phyloP scores from a whole-genome alignment of 2,329 filamentous ascomycete genomes.

The Phyllosticta citrichinensis region DNA sequence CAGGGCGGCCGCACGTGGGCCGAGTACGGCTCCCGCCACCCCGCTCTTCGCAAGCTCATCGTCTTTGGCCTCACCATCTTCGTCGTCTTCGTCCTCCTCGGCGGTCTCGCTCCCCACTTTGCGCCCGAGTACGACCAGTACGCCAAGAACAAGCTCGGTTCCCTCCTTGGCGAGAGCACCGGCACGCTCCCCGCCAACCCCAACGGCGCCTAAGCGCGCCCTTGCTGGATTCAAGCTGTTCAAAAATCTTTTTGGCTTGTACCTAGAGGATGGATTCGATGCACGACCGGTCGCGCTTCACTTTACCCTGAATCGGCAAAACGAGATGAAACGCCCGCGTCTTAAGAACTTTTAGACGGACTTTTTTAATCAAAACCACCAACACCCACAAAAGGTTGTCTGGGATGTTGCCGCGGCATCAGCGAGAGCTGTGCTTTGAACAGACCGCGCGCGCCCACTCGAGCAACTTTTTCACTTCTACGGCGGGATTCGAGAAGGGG shows the following conservation, averaged over 20 bases:
- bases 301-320: not conserved
- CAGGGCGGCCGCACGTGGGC: conserved; percentile 71
- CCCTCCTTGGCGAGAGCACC: conserved; percentile 23
- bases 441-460: not conserved
- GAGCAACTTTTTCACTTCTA: not conserved
- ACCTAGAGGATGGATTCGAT: not conserved
- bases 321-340: not conserved
- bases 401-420: not conserved
- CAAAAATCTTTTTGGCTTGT: not conserved
- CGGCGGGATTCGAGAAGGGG: not conserved
- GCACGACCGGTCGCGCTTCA: not conserved
- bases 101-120: conserved; percentile 31
- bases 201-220: conserved; percentile 4
- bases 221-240: not conserved
- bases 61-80: conserved; percentile 55
- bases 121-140: conserved; percentile 27
- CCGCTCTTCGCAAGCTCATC: conserved; percentile 66
- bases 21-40: conserved; percentile 70
- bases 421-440: not conserved
- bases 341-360: not conserved
- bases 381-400: not conserved
- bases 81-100: conserved; percentile 60
- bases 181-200: conserved; percentile 10
- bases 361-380: not conserved
- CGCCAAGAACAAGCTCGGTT: conserved; percentile 24